Percentiles rank a stretch among this genome's conserved stretches.
Conservation (phyloP, 352 stramenopile species). For the Bremia lactucae region DNA sequence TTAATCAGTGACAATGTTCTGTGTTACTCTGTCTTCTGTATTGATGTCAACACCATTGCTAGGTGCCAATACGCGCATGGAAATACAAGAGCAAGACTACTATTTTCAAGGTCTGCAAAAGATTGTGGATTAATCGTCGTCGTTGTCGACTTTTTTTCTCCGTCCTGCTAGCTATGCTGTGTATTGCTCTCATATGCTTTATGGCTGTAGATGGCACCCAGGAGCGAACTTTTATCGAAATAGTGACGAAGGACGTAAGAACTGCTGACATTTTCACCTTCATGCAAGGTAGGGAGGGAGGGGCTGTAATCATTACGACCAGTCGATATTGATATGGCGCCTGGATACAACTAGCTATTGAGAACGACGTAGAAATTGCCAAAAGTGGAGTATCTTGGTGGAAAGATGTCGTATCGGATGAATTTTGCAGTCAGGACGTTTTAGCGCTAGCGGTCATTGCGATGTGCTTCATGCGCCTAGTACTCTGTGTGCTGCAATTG, state of each 20-base stretch:
- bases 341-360: slow-evolving; percentile 15
- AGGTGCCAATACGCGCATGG: slow-evolving; percentile 27
- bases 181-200: slow-evolving; percentile 3
- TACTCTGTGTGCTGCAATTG: slow-evolving; percentile 15
- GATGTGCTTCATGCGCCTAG: slow-evolving; percentile 21
- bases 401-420: slow-evolving; percentile 22
- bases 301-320: no score
- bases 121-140: slow-evolving; percentile 7
- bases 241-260: slow-evolving; percentile 39
- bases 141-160: slow-evolving; percentile 7
- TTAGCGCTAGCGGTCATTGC: slow-evolving; percentile 30
- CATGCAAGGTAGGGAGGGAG: slow-evolving; percentile 35
- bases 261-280: slow-evolving; percentile 40
- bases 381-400: slow-evolving; percentile 21
- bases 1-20: slow-evolving; percentile 8
- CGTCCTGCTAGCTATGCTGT: slow-evolving; percentile 10
- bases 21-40: slow-evolving; percentile 4
- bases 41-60: slow-evolving; percentile 1
- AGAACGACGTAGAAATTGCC: slow-evolving; percentile 1
- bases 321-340: no score
- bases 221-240: slow-evolving; percentile 33
- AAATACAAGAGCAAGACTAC: slow-evolving; percentile 58
- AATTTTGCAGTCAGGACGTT: slow-evolving; percentile 36
- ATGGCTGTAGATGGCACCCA: slow-evolving; percentile 24
- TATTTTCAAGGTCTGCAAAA: slow-evolving; percentile 41